Conservation (phyloP, 345 rosid genomes). For the Arabidopsis arenosa region DNA sequence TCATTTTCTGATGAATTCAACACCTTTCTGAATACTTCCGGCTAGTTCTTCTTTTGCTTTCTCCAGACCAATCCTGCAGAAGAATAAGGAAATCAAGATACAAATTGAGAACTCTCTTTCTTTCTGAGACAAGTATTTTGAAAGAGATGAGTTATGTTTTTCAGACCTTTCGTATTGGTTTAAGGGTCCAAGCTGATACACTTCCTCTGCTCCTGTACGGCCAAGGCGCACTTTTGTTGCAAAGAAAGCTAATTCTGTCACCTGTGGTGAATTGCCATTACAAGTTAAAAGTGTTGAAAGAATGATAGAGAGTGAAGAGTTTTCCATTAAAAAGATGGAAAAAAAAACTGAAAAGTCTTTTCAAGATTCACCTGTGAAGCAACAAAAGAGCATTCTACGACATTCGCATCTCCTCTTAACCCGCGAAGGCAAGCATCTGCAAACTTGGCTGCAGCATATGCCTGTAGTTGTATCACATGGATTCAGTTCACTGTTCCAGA, state of each 20-base stretch:
- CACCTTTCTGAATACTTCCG: constrained; percentile 78
- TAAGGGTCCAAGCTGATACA: constrained; percentile 71
- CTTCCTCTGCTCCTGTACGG: constrained; percentile 71
- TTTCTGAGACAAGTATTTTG: neutral
- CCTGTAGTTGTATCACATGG: constrained; percentile 44
- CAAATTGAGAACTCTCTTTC: neutral
- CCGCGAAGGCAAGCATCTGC: constrained; percentile 85
- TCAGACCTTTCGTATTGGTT: constrained; percentile 70
- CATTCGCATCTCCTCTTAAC: constrained; percentile 72
- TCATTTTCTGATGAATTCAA: constrained; percentile 67
- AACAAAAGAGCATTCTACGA: constrained; percentile 68
- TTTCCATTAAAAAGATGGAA: too few species aligned
- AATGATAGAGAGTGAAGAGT: constrained; percentile 1
- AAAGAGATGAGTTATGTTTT: constrained; percentile 15
- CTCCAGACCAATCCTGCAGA: constrained; percentile 66
- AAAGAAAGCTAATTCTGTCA: constrained; percentile 80
- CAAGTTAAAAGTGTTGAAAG: neutral
- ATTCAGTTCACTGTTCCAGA: neutral
- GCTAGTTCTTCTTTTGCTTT: constrained; percentile 76
- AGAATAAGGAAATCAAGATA: neutral
- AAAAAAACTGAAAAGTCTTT: too few species aligned
- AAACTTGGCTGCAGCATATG: constrained; percentile 87
- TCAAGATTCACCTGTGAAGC: constrained; percentile 61
- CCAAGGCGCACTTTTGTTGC: constrained; percentile 82
- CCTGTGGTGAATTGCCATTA: constrained; percentile 47